Evolutionary conservation across 306 rosid species (phyloP).

Genomic region (Abrus precatorius): DNA sequence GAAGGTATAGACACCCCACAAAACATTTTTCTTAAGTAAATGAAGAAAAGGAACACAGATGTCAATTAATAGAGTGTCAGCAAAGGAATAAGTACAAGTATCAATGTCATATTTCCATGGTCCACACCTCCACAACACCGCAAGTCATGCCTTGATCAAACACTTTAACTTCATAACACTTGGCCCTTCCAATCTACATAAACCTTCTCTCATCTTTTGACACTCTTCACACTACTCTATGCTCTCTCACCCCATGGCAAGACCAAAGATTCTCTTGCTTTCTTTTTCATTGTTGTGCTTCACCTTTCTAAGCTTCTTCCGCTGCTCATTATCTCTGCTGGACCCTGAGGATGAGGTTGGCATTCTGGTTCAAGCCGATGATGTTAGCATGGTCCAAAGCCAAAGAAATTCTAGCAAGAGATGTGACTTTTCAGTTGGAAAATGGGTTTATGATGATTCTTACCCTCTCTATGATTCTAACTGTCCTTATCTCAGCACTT

Average conservation of each 20-base stretch:
- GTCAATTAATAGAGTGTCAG: constrained; percentile 38
- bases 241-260: constrained; percentile 59
- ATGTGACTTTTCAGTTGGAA: constrained; percentile 73
- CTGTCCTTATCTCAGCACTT: constrained; percentile 79
- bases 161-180: constrained; percentile 41
- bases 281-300: constrained; percentile 45
- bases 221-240: constrained; percentile 33
- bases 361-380: constrained; percentile 64
- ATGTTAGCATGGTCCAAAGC: constrained; percentile 63
- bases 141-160: constrained; percentile 67
- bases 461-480: constrained; percentile 83
- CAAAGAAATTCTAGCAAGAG: constrained; percentile 46
- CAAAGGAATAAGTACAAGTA: constrained; percentile 43
- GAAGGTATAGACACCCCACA: too few species aligned
- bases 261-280: constrained; percentile 46
- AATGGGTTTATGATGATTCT: constrained; percentile 85
- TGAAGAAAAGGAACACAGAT: neutral
- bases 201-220: constrained; percentile 27
- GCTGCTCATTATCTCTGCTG: constrained; percentile 50
- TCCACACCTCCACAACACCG: constrained; percentile 56
- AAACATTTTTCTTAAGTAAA: neutral
- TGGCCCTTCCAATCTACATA: constrained; percentile 43
- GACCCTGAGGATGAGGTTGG: constrained; percentile 53
- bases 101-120: constrained; percentile 39
- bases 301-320: constrained; percentile 51